A percentile compares a stretch with the other conserved stretches of the same genome.
These are phyloP conservation scores for Starmerella asiatica DNA, from an alignment of 805 yeast genomes.

Conservation along the genomic window DNA sequence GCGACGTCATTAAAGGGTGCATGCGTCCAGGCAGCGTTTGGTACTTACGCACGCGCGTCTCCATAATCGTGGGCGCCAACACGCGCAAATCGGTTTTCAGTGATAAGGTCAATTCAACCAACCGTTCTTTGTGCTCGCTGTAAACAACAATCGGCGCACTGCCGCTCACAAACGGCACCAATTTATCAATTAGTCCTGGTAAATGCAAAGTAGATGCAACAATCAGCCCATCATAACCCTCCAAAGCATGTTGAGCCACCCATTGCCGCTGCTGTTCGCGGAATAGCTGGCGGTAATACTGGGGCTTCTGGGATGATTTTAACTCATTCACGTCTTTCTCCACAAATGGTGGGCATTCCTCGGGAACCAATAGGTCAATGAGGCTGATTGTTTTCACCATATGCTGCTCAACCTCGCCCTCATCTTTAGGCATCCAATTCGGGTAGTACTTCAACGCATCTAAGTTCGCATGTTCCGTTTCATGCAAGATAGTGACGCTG, in stretches of 20 bases:
- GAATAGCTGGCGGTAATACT: conserved; percentile 51
- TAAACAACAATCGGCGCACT: conserved; percentile 78
- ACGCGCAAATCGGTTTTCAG: conserved; percentile 54
- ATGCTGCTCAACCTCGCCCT: conserved; percentile 21
- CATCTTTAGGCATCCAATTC: conserved; percentile 15
- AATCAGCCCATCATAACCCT: conserved; percentile 62
- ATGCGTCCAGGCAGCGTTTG: conserved; percentile 89
- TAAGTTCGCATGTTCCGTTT: conserved; percentile 82
- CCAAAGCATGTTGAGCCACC: conserved; percentile 31
- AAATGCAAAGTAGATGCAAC: conserved; percentile 61
- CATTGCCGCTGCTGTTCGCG: conserved; percentile 34
- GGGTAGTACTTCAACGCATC: conserved; percentile 50
- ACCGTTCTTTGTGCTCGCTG: conserved; percentile 64
- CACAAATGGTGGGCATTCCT: conserved; percentile 36
- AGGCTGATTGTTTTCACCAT: conserved; percentile 61
- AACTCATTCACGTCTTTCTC: conserved; percentile 39
- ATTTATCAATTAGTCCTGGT: conserved; percentile 45
- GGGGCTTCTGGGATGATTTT: conserved; percentile 47
- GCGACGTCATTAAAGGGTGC: conserved; percentile 89
- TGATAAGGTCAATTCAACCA: conserved; percentile 61
- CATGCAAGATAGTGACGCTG: conserved; percentile 63
- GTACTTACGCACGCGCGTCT: conserved; percentile 69
- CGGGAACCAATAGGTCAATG: conserved; percentile 74
- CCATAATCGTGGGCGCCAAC: conserved; percentile 70
- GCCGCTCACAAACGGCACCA: conserved; percentile 60